A percentile compares a stretch with the other conserved stretches of the same genome.
These are phyloP conservation scores for Plasmodium reichenowi DNA, from an alignment of 169 alveolate species.

Conservation along the genomic window DNA sequence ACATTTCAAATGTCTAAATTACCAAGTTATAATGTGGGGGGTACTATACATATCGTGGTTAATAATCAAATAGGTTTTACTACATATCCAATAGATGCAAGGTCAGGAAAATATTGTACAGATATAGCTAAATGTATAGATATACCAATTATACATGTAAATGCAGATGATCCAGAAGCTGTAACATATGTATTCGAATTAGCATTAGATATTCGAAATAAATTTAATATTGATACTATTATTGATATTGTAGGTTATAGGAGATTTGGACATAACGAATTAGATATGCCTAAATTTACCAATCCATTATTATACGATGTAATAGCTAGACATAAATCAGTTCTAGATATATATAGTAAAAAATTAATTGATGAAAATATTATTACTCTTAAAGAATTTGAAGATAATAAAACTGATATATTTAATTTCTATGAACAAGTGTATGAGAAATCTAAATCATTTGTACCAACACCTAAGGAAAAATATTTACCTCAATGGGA, in stretches of 20 bases:
- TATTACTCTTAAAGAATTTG: constrained; percentile 85
- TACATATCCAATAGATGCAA: constrained; percentile 92
- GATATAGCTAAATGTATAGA: constrained; percentile 93
- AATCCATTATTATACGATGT: constrained; percentile 93
- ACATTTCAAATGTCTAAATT: constrained; percentile 93
- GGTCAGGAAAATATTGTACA: constrained; percentile 92
- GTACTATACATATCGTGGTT: constrained; percentile 93
- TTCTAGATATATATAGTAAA: constrained; percentile 86
- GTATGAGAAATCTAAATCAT: constrained; percentile 85
- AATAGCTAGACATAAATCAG: constrained; percentile 88
- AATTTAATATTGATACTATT: constrained; percentile 92
- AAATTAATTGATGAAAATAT: constrained; percentile 87
- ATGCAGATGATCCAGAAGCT: constrained; percentile 95
- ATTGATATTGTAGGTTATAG: constrained; percentile 95
- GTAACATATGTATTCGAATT: constrained; percentile 91
- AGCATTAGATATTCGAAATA: constrained; percentile 93
- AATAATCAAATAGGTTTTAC: constrained; percentile 97
- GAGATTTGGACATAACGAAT: constrained; percentile 95
- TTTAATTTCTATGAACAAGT: constrained; percentile 85
- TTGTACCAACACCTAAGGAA: constrained; percentile 66
- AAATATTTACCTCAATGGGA: constrained; percentile 82
- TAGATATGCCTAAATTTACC: constrained; percentile 96
- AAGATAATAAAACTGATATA: constrained; percentile 81
- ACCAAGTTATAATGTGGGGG: constrained; percentile 92
- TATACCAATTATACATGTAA: constrained; percentile 95